These are phyloP conservation scores for Starmerella vaccinii DNA, from an alignment of 805 yeast species.

Conservation along the genomic window DNA sequence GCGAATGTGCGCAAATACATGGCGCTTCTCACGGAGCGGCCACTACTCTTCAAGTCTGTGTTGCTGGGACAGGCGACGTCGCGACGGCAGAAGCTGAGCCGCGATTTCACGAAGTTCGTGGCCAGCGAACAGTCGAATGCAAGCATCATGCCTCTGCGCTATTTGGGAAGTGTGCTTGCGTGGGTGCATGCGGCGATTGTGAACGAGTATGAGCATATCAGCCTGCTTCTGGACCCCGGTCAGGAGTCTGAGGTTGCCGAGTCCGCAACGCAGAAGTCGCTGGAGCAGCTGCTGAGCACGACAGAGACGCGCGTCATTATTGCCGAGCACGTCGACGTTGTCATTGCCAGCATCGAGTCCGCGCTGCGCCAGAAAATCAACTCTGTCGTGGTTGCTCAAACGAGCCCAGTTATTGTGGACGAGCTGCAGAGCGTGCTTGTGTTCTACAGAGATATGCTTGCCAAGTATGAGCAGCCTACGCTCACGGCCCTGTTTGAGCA, in stretches of 20 bases:
- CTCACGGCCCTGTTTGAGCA: constrained; percentile 23
- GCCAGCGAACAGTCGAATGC: constrained; percentile 26
- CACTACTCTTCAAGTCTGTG: constrained; percentile 43
- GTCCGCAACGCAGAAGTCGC: constrained; percentile 6
- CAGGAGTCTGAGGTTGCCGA: constrained; percentile 11
- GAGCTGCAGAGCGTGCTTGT: constrained; percentile 54
- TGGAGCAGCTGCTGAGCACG: constrained; percentile 14
- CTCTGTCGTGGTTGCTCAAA: constrained; percentile 56
- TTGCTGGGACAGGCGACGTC: constrained; percentile 54
- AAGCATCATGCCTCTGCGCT: constrained; percentile 69
- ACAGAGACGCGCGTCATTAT: constrained; percentile 18
- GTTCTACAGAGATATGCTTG: constrained; percentile 58
- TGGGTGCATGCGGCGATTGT: constrained; percentile 77
- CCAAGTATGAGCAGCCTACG: constrained; percentile 34
- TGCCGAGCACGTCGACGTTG: constrained; percentile 33
- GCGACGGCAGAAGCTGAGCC: constrained; percentile 53
- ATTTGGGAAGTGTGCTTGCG: constrained; percentile 79
- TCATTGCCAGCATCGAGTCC: constrained; percentile 45
- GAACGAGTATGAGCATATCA: constrained; percentile 71
- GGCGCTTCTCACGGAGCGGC: constrained; percentile 30
- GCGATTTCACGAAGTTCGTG: constrained; percentile 48
- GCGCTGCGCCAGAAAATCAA: constrained; percentile 58
- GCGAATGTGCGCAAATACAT: constrained; percentile 18
- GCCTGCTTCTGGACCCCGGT: constrained; percentile 44
- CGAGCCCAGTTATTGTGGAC: constrained; percentile 44